A percentile compares a stretch with the other conserved stretches of the same genome.
phyloP scores from a whole-genome alignment of 176 grass and related monocot species.

The Oryza coarctata region DNA sequence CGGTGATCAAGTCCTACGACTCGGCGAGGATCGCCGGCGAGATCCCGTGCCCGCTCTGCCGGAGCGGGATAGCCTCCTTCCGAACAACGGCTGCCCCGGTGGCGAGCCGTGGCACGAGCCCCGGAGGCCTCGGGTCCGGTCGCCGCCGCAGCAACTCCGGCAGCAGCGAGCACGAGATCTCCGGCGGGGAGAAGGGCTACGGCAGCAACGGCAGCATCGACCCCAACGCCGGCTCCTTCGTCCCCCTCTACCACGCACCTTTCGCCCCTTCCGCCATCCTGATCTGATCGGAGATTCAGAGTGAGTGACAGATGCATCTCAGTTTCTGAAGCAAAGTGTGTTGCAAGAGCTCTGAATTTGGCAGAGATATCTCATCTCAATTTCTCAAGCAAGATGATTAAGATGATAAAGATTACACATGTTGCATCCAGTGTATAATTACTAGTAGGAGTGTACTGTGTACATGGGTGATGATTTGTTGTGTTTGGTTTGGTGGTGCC shows the following conservation, averaged over 20 bases:
- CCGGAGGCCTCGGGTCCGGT: not conserved
- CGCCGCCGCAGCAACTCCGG: not conserved
- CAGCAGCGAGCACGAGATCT: not conserved
- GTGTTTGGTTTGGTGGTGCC: not conserved
- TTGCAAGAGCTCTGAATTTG: not conserved
- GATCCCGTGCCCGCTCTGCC: slow-evolving; percentile 93
- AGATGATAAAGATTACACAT: not conserved
- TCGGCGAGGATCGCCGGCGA: slow-evolving; percentile 44
- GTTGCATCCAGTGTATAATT: not conserved
- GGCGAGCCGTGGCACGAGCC: not conserved
- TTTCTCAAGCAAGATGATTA: not conserved
- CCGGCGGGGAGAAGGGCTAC: slow-evolving; percentile 11
- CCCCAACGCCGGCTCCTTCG: slow-evolving; percentile 9
- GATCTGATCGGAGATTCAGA: slow-evolving; percentile 35
- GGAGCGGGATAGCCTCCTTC: slow-evolving; percentile 70
- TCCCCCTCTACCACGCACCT: slow-evolving; percentile 35
- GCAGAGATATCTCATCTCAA: not conserved
- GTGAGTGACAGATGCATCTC: not conserved
- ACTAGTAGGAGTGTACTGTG: not conserved
- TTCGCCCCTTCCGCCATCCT: slow-evolving; percentile 37
- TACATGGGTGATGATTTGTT: not conserved
- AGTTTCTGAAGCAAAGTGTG: not conserved
- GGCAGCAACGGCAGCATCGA: slow-evolving; percentile 15
- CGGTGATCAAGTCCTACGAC: slow-evolving; percentile 65
- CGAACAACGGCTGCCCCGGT: slow-evolving; percentile 30